Evolutionary conservation across 2,329 filamentous ascomycete genomes (phyloP).

Genomic region (Purpureocillium takamizusanense): DNA sequence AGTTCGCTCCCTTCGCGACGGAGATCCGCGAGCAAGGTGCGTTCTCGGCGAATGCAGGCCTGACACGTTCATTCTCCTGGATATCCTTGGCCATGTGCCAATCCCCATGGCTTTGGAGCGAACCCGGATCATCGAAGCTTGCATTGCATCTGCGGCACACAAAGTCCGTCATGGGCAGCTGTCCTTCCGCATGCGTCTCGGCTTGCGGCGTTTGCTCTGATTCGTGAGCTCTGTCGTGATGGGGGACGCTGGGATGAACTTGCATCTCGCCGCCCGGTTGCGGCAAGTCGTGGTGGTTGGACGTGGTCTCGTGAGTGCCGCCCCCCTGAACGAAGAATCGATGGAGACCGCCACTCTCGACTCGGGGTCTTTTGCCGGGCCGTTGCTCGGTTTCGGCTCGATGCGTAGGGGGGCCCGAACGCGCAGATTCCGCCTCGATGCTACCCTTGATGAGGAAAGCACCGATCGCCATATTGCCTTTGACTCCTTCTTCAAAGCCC

Average conservation of each 20-base stretch:
- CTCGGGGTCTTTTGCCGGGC: conserved; percentile 20
- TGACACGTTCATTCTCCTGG: conserved; percentile 53
- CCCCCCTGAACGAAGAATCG: conserved; percentile 44
- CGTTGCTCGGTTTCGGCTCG: conserved; percentile 5
- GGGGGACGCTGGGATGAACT: background rate
- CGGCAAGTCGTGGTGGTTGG: background rate
- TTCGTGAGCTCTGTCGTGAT: background rate
- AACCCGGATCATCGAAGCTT: conserved; percentile 46
- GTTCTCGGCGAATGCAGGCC: conserved; percentile 31
- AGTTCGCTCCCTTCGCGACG: conserved; percentile 19
- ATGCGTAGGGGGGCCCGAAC: conserved; percentile 9
- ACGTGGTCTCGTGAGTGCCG: conserved; percentile 15
- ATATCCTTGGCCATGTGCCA: conserved; percentile 93
- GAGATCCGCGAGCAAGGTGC: conserved; percentile 20
- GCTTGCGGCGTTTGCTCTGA: background rate
- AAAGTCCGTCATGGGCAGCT: conserved; percentile 26
- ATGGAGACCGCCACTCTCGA: conserved; percentile 42
- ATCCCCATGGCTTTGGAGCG: conserved; percentile 70
- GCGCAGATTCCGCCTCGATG: conserved; percentile 45
- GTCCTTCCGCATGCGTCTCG: conserved; percentile 5
- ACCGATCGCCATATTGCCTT: conserved; percentile 77
- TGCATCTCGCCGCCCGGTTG: background rate
- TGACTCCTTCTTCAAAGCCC: conserved; percentile 85
- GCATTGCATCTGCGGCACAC: conserved; percentile 59
- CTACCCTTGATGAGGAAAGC: conserved; percentile 74